Conservation (phyloP, 2,329 filamentous ascomycete genomes). For the Peltaster fructicola region DNA sequence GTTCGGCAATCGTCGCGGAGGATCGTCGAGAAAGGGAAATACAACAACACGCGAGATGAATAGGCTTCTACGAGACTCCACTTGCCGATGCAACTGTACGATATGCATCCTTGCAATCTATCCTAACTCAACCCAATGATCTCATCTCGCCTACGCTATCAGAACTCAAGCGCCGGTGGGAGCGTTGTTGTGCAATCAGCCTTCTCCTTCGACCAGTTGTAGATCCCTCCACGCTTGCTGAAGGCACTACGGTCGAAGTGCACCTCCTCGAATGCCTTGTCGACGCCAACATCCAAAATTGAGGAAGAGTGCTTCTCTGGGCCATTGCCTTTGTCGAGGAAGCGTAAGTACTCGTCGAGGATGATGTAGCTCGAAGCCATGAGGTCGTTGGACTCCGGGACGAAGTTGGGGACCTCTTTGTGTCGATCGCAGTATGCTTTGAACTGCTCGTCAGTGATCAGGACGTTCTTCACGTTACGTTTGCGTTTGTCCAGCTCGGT, state of each 20-base stretch:
- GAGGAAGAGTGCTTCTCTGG: constrained; percentile 17
- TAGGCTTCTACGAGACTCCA: too few relatives aligned
- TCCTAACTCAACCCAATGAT: too few relatives aligned
- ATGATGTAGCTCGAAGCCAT: constrained; percentile 37
- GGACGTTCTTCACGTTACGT: constrained; percentile 24
- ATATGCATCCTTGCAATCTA: too few relatives aligned
- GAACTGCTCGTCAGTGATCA: constrained; percentile 17
- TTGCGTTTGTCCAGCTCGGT: constrained; percentile 9
- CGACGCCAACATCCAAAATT: constrained; percentile 32
- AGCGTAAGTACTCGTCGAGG: constrained; percentile 34
- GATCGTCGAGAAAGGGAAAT: too few relatives aligned
- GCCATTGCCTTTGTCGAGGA: constrained; percentile 27
- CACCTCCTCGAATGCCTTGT: constrained; percentile 27
- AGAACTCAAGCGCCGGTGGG: too few relatives aligned
- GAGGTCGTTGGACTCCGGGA: constrained; percentile 32
- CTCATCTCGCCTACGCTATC: too few relatives aligned
- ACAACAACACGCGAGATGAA: too few relatives aligned
- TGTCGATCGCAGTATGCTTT: constrained; percentile 30
- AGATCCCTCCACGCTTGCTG: constrained; percentile 28
- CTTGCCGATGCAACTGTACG: too few relatives aligned
- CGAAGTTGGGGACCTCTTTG: constrained; percentile 23
- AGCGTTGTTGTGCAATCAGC: too few relatives aligned
- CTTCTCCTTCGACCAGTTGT: constrained; percentile 27
- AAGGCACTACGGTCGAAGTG: constrained; percentile 31
- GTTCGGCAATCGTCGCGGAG: too few relatives aligned